Conservation (phyloP, 2,329 filamentous ascomycete species). For the Fusarium irregulare region DNA sequence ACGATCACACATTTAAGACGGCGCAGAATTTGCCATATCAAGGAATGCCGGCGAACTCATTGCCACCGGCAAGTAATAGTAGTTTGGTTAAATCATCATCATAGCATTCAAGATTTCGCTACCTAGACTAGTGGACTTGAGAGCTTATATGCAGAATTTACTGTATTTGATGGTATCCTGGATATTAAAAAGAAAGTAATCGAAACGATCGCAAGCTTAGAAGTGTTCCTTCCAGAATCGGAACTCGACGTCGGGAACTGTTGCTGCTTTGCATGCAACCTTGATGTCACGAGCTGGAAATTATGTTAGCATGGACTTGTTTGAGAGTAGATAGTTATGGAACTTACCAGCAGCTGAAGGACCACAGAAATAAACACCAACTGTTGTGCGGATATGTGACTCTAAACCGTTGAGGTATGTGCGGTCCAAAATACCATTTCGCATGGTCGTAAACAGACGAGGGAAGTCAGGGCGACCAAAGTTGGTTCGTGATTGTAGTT, state of each 20-base stretch:
- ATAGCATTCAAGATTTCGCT: background rate
- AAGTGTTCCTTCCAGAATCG: slow-evolving; percentile 99
- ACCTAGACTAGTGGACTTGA: background rate
- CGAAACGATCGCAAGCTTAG: slow-evolving; percentile 51
- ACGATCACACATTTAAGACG: slow-evolving; percentile 3
- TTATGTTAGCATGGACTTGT: slow-evolving; percentile 50
- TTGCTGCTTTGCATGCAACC: slow-evolving; percentile 79
- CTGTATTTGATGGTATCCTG: slow-evolving; percentile 40
- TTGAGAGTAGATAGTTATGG: background rate
- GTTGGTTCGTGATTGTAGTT: slow-evolving; percentile 89
- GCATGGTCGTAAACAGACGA: slow-evolving; percentile 83
- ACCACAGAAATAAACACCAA: slow-evolving; percentile 98
- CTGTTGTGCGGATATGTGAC: slow-evolving; percentile 79
- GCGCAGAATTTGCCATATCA: background rate
- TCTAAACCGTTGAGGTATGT: slow-evolving; percentile 88
- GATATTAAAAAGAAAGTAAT: slow-evolving; percentile 35
- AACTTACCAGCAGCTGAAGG: slow-evolving; percentile 75
- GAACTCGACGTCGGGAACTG: slow-evolving; percentile 84
- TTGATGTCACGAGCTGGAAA: slow-evolving; percentile 82
- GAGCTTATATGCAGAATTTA: slow-evolving; percentile 10
- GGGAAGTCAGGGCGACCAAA: slow-evolving; percentile 94
- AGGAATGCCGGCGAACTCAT: background rate
- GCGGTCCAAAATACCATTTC: slow-evolving; percentile 85
- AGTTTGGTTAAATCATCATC: background rate
- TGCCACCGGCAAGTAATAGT: background rate